These are phyloP conservation scores for Apiospora aurea DNA, from an alignment of 2,329 filamentous ascomycete species.

Conservation along the genomic window DNA sequence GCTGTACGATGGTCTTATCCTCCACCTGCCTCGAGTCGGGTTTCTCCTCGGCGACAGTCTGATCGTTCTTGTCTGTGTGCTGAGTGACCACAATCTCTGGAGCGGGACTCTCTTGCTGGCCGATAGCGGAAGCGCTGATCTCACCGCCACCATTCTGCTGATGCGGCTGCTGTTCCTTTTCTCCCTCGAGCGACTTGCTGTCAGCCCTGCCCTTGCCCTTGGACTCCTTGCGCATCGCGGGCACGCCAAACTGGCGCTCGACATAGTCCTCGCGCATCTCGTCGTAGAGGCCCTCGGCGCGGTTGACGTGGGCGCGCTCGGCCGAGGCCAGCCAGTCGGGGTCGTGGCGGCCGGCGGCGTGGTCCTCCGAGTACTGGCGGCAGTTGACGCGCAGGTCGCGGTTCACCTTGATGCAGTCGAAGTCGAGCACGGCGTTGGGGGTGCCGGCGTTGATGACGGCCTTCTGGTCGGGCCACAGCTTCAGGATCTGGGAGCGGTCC, in stretches of 20 bases:
- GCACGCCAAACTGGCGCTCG: constrained; percentile 36
- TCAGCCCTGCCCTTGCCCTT: constrained; percentile 45
- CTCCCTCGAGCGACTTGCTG: neutral
- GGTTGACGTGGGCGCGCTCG: constrained; percentile 57
- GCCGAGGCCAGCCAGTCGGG: constrained; percentile 60
- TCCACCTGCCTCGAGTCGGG: neutral
- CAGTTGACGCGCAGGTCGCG: constrained; percentile 56
- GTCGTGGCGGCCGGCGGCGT: constrained; percentile 58
- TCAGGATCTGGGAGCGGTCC: constrained; percentile 37
- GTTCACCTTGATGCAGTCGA: constrained; percentile 53
- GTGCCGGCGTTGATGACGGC: constrained; percentile 40
- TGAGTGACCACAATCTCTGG: neutral
- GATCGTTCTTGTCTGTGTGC: neutral
- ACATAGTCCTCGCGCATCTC: constrained; percentile 54
- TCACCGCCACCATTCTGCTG: neutral
- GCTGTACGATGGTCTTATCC: neutral
- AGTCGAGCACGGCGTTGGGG: constrained; percentile 48
- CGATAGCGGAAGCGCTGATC: neutral
- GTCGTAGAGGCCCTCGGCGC: constrained; percentile 58
- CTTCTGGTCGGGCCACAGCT: constrained; percentile 45
- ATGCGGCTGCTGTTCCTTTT: neutral
- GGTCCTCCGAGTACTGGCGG: constrained; percentile 53
- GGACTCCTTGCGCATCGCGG: constrained; percentile 40
- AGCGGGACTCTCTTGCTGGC: neutral
- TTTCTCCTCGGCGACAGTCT: neutral